These are phyloP conservation scores for Kockovaella imperatae DNA, from an alignment of 768 basidiomycete genomes.

Conservation along the genomic window DNA sequence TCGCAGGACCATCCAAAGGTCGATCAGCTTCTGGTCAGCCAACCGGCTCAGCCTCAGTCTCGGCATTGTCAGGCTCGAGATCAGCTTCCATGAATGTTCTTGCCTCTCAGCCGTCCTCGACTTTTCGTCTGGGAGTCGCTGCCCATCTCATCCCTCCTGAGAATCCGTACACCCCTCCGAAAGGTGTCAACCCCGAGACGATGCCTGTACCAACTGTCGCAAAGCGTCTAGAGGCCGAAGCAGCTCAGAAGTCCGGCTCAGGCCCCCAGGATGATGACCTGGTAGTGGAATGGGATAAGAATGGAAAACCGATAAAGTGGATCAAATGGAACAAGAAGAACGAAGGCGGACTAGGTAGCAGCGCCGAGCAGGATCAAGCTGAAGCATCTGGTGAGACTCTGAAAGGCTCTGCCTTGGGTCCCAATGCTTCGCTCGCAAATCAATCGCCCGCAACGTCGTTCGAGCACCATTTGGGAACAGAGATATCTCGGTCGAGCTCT, in stretches of 20 bases:
- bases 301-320: slow-evolving; percentile 34
- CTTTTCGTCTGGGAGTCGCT: slow-evolving; percentile 33
- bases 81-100: slow-evolving; percentile 23
- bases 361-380: no score
- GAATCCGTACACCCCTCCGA: slow-evolving; percentile 32
- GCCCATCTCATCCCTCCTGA: slow-evolving; percentile 38
- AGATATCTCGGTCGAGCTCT: no score
- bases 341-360: no score
- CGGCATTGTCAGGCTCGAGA: neutral
- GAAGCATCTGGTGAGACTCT: no score
- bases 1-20: neutral
- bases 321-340: slow-evolving; percentile 12
- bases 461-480: no score
- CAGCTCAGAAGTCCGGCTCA: neutral
- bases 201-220: slow-evolving; percentile 36
- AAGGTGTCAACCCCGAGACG: slow-evolving; percentile 36
- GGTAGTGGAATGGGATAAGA: slow-evolving; percentile 40
- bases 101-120: slow-evolving; percentile 5
- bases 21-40: neutral
- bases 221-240: slow-evolving; percentile 19
- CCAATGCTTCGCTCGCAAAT: no score
- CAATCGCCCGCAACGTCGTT: no score
- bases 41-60: neutral
- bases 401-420: no score
- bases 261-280: slow-evolving; percentile 34